phyloP scores from a whole-genome alignment of 768 basidiomycete species.

The Leccinum boreale region DNA sequence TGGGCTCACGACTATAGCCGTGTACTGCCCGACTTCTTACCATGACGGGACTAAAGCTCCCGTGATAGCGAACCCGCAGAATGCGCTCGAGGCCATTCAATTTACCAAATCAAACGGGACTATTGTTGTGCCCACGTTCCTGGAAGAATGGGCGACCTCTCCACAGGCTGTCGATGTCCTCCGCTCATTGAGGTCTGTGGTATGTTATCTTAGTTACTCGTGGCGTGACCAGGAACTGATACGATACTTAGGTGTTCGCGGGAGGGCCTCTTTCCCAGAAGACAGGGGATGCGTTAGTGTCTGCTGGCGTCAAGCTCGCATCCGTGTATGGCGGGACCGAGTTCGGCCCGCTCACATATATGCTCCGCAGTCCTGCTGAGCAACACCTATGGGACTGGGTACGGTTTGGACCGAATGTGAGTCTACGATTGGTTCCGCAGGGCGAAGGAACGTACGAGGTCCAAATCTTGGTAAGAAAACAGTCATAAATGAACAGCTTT shows the following conservation, averaged over 20 bases:
- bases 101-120: slow-evolving; percentile 14
- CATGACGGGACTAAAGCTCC: slow-evolving; percentile 8
- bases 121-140: slow-evolving; percentile 20
- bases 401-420: slow-evolving; percentile 20
- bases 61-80: slow-evolving; percentile 20
- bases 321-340: slow-evolving; percentile 41
- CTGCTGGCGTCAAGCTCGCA: slow-evolving; percentile 32
- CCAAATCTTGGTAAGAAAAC: slow-evolving; percentile 33
- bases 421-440: slow-evolving; percentile 33
- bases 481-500: neutral
- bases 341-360: slow-evolving; percentile 24
- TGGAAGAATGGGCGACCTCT: slow-evolving; percentile 21
- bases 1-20: neutral
- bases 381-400: slow-evolving; percentile 36
- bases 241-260: slow-evolving; percentile 25
- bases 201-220: slow-evolving; percentile 5
- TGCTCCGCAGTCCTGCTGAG: slow-evolving; percentile 16
- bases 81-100: slow-evolving; percentile 16
- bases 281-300: slow-evolving; percentile 33
- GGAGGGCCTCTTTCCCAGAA: slow-evolving; percentile 37
- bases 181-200: slow-evolving; percentile 16
- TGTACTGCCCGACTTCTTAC: neutral
- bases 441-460: slow-evolving; percentile 37
- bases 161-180: slow-evolving; percentile 20
- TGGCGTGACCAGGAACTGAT: neutral